These are phyloP conservation scores for Colletotrichum sp. DNA, from an alignment of 2,329 filamentous ascomycete species.

Conservation along the genomic window DNA sequence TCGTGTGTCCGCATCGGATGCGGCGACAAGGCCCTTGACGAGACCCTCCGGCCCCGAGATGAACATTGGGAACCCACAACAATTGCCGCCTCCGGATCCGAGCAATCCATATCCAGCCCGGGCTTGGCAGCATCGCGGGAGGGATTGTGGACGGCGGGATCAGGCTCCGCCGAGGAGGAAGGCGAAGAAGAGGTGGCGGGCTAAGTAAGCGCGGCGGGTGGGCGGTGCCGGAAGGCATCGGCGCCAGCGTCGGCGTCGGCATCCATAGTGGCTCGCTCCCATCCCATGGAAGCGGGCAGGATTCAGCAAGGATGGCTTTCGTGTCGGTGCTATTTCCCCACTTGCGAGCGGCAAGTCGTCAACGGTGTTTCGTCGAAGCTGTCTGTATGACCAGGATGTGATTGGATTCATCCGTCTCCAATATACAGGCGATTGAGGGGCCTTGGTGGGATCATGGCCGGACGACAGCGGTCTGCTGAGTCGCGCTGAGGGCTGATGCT, in stretches of 20 bases:
- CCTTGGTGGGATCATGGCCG: not conserved
- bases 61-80: not conserved
- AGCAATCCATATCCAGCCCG: not conserved
- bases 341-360: not conserved
- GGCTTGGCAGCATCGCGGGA: not conserved
- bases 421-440: conserved; percentile 6
- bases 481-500: not conserved
- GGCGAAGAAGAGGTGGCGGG: not conserved
- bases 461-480: not conserved
- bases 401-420: not conserved
- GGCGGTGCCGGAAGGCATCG: not conserved
- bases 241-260: not conserved
- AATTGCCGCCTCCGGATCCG: not conserved
- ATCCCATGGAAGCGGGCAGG: not conserved
- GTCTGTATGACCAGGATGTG: not conserved
- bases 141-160: not conserved
- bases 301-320: not conserved
- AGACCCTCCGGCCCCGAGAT: not conserved
- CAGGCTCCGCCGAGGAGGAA: not conserved
- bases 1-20: not conserved
- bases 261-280: not conserved
- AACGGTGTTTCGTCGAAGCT: not conserved
- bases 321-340: not conserved
- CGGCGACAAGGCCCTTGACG: not conserved
- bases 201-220: not conserved